A percentile compares a stretch with the other conserved stretches of the same genome.
Evolutionary conservation across 805 yeast genomes (phyloP).

Genomic region (Ogataea saltuana): DNA sequence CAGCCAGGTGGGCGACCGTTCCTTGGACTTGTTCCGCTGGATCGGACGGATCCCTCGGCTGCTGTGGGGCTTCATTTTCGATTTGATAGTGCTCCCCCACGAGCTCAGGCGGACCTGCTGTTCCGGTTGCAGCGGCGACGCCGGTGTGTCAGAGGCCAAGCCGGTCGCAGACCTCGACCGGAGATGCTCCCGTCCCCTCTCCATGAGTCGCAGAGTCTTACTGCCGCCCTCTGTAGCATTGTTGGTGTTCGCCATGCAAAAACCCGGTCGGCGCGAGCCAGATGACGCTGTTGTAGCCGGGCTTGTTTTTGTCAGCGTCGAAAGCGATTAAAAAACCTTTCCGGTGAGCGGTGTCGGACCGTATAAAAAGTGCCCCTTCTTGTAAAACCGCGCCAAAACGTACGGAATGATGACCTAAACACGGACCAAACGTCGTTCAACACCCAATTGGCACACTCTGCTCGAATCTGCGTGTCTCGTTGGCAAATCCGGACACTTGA

Average conservation of each 20-base stretch:
- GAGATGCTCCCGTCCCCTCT: background rate
- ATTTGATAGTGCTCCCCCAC: conserved; percentile 25
- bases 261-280: background rate
- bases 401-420: no score
- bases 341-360: no score
- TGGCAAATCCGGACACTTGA: no score
- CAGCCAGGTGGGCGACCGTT: conserved; percentile 14
- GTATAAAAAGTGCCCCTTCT: no score
- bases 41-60: conserved; percentile 6
- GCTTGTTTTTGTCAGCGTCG: no score
- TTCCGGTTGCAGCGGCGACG: background rate
- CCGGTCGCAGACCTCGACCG: background rate
- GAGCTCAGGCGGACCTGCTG: conserved; percentile 11
- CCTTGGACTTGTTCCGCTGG: conserved; percentile 12
- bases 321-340: no score
- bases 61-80: conserved; percentile 16
- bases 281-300: no score
- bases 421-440: no score
- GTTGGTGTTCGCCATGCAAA: background rate
- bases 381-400: no score
- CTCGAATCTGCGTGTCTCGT: no score
- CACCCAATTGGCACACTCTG: no score
- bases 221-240: background rate
- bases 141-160: background rate
- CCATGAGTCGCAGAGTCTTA: background rate